Evolutionary conservation across 1,284 basidiomycete species (phyloP).

Genomic region (Uromyces viciae-fabae): DNA sequence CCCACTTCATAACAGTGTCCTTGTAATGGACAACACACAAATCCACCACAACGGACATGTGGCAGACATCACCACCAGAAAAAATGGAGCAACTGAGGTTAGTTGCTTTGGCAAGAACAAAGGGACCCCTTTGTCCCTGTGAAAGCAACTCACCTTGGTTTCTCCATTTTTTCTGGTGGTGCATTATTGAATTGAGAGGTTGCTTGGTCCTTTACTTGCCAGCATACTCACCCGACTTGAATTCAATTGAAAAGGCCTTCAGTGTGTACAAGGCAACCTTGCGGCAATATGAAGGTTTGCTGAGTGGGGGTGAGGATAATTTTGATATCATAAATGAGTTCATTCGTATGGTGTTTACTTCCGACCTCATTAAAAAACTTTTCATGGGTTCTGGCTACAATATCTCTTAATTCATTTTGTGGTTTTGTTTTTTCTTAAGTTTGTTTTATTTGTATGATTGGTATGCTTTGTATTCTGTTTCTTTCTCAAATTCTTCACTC

Average conservation of each 20-base stretch:
- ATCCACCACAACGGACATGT: neutral
- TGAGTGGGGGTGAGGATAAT: neutral
- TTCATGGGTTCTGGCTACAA: neutral
- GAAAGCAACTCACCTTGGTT: too few relatives aligned
- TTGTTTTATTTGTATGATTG: too few relatives aligned
- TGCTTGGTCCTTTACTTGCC: neutral
- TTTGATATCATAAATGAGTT: neutral
- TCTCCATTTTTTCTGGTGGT: too few relatives aligned
- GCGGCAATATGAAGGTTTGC: neutral
- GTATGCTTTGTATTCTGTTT: too few relatives aligned
- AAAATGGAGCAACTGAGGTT: too few relatives aligned
- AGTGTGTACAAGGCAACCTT: neutral
- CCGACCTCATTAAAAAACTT: neutral
- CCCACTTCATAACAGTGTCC: neutral
- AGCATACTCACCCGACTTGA: neutral
- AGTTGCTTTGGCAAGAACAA: too few relatives aligned
- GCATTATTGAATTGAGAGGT: neutral
- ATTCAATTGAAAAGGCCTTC: neutral
- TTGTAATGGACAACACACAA: neutral
- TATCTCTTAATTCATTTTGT: too few relatives aligned
- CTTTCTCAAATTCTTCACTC: too few relatives aligned
- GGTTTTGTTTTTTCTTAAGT: too few relatives aligned
- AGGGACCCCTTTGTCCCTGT: too few relatives aligned
- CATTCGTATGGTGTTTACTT: neutral
- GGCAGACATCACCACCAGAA: too few relatives aligned